Evolutionary conservation across 768 basidiomycete genomes (phyloP).

Genomic region (Peribolospora baueri): DNA sequence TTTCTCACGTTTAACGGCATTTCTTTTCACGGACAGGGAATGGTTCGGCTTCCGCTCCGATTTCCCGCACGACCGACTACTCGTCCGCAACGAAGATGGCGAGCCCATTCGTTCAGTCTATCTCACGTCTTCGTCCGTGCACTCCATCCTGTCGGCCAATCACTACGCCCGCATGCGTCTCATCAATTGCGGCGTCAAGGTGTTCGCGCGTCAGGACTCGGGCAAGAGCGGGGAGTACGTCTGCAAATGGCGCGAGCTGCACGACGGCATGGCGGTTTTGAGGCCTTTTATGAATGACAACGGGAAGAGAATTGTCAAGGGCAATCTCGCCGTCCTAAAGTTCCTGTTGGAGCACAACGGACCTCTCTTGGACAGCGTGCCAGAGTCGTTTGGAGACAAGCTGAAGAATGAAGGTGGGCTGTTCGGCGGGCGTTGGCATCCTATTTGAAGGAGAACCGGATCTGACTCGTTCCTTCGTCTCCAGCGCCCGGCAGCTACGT

Average conservation of each 20-base stretch:
- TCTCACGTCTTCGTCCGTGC: conserved; percentile 62
- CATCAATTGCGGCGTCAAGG: conserved; percentile 78
- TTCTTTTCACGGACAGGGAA: conserved; percentile 26
- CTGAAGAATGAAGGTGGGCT: conserved; percentile 34
- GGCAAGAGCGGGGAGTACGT: conserved; percentile 19
- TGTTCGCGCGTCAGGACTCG: conserved; percentile 70
- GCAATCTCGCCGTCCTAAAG: conserved; percentile 33
- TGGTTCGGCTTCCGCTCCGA: conserved; percentile 40
- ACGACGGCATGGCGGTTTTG: conserved; percentile 61
- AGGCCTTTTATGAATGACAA: conserved; percentile 43
- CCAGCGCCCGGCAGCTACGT: conserved; percentile 48
- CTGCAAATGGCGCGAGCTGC: conserved; percentile 33
- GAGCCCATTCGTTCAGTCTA: conserved; percentile 58
- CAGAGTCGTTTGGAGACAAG: conserved; percentile 31
- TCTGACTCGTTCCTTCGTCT: background rate
- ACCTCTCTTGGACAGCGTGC: conserved; percentile 32
- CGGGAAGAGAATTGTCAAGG: conserved; percentile 35
- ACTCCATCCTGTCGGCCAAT: conserved; percentile 52
- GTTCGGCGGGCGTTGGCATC: background rate
- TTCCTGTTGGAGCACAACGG: conserved; percentile 55
- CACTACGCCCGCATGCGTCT: conserved; percentile 64
- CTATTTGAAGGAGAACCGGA: background rate
- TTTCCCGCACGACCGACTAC: conserved; percentile 54
- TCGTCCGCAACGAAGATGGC: conserved; percentile 63
- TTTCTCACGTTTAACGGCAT: background rate